Evolutionary conservation across 1,139 yeast species (phyloP).

Genomic region (Hansenula anomala): DNA sequence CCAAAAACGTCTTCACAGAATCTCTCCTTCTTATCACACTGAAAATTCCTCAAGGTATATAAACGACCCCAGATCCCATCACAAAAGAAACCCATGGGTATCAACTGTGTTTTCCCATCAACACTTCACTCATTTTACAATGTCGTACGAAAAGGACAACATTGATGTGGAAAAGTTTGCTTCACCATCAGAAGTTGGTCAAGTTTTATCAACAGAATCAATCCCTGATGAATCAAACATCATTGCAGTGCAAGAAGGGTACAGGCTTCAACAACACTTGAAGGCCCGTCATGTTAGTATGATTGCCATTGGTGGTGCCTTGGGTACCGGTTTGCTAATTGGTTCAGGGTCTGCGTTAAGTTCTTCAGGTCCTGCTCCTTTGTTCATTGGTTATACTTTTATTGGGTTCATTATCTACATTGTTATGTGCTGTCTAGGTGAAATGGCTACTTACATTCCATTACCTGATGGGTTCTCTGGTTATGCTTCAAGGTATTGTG

Average conservation of each 20-base stretch:
- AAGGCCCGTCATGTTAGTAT: conserved; percentile 70
- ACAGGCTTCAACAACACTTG: conserved; percentile 52
- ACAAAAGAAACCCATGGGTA: too few species aligned
- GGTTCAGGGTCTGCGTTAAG: conserved; percentile 69
- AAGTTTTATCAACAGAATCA: background rate
- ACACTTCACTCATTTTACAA: too few species aligned
- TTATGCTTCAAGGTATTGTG: conserved; percentile 61
- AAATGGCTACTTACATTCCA: conserved; percentile 63
- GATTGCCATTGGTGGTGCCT: conserved; percentile 84
- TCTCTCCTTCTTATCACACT: too few species aligned
- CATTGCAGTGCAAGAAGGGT: conserved; percentile 37
- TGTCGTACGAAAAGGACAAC: too few species aligned
- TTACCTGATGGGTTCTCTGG: conserved; percentile 67
- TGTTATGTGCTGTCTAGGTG: conserved; percentile 82
- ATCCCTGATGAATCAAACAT: conserved; percentile 8
- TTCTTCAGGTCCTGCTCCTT: conserved; percentile 79
- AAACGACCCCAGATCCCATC: too few species aligned
- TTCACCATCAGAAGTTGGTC: background rate
- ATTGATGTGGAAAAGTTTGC: background rate
- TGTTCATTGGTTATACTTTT: conserved; percentile 63
- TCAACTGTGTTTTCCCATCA: too few species aligned
- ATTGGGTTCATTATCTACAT: conserved; percentile 67
- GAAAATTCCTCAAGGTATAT: too few species aligned
- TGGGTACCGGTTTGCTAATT: conserved; percentile 74
- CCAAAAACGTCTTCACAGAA: too few species aligned